These are phyloP conservation scores for Cicer arietinum DNA, from an alignment of 306 rosid species.

Conservation along the genomic window DNA sequence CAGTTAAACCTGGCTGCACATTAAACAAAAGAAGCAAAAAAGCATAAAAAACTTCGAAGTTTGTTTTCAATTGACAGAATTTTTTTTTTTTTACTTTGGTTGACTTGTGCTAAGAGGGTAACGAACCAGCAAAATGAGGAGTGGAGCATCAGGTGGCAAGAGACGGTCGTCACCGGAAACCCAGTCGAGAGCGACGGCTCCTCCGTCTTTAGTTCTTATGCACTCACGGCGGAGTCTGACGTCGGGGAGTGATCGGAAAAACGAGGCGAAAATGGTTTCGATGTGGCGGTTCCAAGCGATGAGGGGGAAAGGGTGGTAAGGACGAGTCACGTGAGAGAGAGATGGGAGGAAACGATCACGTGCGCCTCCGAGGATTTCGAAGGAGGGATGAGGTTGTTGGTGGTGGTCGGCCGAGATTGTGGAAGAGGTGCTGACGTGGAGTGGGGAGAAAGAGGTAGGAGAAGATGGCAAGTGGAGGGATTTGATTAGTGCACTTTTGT, in stretches of 20 bases:
- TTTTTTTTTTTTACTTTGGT: background rate
- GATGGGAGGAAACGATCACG: slow-evolving; percentile 58
- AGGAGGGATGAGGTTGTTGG: slow-evolving; percentile 55
- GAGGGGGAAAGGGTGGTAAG: slow-evolving; percentile 64
- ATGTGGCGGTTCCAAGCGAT: slow-evolving; percentile 69
- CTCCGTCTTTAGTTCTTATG: slow-evolving; percentile 66
- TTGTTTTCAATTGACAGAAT: background rate
- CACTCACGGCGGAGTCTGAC: slow-evolving; percentile 78
- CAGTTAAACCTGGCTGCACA: slow-evolving; percentile 93
- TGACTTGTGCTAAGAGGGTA: background rate
- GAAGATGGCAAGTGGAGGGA: slow-evolving; percentile 26
- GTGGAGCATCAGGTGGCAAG: slow-evolving; percentile 63
- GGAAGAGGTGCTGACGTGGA: slow-evolving; percentile 43
- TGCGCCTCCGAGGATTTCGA: slow-evolving; percentile 72
- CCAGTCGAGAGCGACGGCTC: slow-evolving; percentile 89
- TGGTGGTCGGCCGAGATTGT: slow-evolving; percentile 36
- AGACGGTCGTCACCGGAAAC: slow-evolving; percentile 63
- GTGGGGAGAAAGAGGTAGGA: slow-evolving; percentile 24
- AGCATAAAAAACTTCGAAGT: background rate
- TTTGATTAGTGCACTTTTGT: slow-evolving; percentile 11
- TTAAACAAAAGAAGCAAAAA: slow-evolving; percentile 2
- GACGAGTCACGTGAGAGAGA: slow-evolving; percentile 49
- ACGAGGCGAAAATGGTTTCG: slow-evolving; percentile 86
- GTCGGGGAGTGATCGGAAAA: slow-evolving; percentile 66
- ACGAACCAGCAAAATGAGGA: slow-evolving; percentile 81